A percentile compares a stretch with the other conserved stretches of the same genome.
Evolutionary conservation across 441 rosid genomes (phyloP).

Genomic region (Populus hybrid): DNA sequence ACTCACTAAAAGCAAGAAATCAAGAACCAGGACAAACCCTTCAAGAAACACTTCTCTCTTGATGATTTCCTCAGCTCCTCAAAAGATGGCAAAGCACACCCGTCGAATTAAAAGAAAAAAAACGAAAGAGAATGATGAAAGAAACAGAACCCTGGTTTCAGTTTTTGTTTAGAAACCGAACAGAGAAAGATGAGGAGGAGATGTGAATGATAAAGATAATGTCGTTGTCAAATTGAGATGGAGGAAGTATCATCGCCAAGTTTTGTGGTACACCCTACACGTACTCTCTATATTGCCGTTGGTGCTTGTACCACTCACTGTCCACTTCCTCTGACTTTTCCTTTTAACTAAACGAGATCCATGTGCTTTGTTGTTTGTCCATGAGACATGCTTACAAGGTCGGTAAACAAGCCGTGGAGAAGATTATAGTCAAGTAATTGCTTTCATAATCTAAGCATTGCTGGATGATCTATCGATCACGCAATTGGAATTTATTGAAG

Average conservation of each 20-base stretch:
- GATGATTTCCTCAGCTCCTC: background rate
- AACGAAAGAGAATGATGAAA: background rate
- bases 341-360: background rate
- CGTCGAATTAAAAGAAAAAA: background rate
- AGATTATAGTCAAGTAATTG: background rate
- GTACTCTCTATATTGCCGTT: constrained; percentile 19
- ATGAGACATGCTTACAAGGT: background rate
- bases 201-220: background rate
- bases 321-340: constrained; percentile 24
- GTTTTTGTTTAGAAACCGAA: background rate
- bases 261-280: constrained; percentile 31
- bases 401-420: background rate
- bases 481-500: no score
- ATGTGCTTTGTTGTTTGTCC: background rate
- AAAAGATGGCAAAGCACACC: background rate
- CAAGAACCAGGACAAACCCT: background rate
- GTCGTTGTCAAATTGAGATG: background rate
- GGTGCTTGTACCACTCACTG: constrained; percentile 19
- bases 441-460: no score
- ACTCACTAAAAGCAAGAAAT: background rate
- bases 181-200: background rate
- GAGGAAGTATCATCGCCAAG: constrained; percentile 2
- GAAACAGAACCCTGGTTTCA: background rate
- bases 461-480: no score
- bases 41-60: background rate